Base-by-base conservation (phyloP, 441 rosid species). In the Brassica balearica region DNA sequence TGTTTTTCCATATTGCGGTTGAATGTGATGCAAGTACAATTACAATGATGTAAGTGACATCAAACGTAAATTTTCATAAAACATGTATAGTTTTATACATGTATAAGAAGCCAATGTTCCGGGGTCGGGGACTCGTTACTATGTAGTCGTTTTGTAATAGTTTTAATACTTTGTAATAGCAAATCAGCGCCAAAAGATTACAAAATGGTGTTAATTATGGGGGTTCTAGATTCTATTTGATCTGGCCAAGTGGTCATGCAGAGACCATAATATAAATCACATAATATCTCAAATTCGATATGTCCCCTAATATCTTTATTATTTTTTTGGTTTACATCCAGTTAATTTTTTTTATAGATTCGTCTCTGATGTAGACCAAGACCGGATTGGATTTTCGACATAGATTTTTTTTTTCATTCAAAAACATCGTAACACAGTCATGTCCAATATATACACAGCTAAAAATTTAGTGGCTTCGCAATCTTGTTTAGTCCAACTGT, bases 371-470 rank as follows among this genome's bases (percentile, higher is more conserved):
- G 14, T 6, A 20, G 22, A 55, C 60, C 22, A 53, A 71, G 2
- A 29, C 10, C 27, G 10, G 72, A 27, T 2, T 22, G 27, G 46
- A 53, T 8, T 43, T 43, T 17, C 0, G 25, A 34, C 8, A 15
- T 9, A 23, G 9, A n/a, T 38, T 69, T 23, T 23, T 15, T 53
- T 46, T 69, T 71, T 12, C 66, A 36, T 59, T 59, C 25, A 56
- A 12, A 68, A 68, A 58, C 68, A 61, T 61, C 27, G 12, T 41
- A 66, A 53, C 59, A 7, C 59, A 53, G 22, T 2, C 59, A 53
- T 53, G 59, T 53, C 4, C 20, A 53, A 51, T 51, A 5, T 60
- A 53, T 53, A 53, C 59, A 53, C 59, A 14, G 6, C 55, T 48
- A 48, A 5, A 60, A 14, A 14, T 38, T 12, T 0, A 22, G 75